Evolutionary conservation across 768 basidiomycete species (phyloP).

Genomic region (Tricholoma flavovirens): DNA sequence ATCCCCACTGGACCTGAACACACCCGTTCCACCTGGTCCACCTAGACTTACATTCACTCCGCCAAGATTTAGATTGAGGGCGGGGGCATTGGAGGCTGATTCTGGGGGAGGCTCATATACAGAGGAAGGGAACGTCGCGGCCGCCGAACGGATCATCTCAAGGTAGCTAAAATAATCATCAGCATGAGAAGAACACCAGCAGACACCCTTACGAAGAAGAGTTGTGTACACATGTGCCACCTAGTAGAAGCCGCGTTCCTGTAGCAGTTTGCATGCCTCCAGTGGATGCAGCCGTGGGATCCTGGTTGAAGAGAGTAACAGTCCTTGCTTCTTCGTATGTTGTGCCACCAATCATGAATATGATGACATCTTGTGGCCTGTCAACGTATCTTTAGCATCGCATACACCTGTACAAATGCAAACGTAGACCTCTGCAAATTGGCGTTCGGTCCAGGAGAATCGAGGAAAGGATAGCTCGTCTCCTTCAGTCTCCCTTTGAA

Average conservation of each 20-base stretch:
- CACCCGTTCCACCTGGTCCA: slow-evolving; percentile 75
- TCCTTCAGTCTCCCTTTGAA: slow-evolving; percentile 85
- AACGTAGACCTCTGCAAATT: slow-evolving; percentile 58
- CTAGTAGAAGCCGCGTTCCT: slow-evolving; percentile 77
- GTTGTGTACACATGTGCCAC: slow-evolving; percentile 94
- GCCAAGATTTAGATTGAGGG: slow-evolving; percentile 88
- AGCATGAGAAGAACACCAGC: slow-evolving; percentile 7
- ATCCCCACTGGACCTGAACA: slow-evolving; percentile 79
- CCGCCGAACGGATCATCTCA: slow-evolving; percentile 80
- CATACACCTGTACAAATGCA: not conserved
- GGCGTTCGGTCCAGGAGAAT: slow-evolving; percentile 58
- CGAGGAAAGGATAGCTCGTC: slow-evolving; percentile 84
- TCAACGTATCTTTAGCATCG: not conserved
- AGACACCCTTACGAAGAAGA: slow-evolving; percentile 66
- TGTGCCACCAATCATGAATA: slow-evolving; percentile 95
- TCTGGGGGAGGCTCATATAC: slow-evolving; percentile 77
- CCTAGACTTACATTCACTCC: slow-evolving; percentile 92
- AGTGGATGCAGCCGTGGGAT: slow-evolving; percentile 46
- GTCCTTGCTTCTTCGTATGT: slow-evolving; percentile 94
- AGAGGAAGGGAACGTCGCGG: slow-evolving; percentile 51
- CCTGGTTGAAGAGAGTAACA: slow-evolving; percentile 83
- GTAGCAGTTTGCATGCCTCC: slow-evolving; percentile 44
- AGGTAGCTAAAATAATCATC: slow-evolving; percentile 53
- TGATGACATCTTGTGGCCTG: slow-evolving; percentile 92
- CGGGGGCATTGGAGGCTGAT: slow-evolving; percentile 64